Percentiles rank a stretch among this genome's conserved stretches.
Evolutionary conservation across 148 eudicot genomes (phyloP).

Genomic region (Rhododendron mucronatum): DNA sequence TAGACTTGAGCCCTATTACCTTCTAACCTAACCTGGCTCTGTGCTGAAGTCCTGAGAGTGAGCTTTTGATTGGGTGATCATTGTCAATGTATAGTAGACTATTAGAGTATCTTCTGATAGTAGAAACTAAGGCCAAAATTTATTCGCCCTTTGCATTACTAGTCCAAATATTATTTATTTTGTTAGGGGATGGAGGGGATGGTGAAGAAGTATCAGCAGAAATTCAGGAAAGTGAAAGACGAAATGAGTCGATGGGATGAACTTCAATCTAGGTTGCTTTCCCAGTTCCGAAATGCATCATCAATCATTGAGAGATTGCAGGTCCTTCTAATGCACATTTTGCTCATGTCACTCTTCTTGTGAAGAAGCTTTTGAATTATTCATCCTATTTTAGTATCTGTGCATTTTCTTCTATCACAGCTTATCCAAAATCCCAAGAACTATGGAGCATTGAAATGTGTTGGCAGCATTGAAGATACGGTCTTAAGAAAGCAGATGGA

Average conservation of each 20-base stretch:
- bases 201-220: conserved; percentile 22
- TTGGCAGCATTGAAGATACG: conserved; percentile 50
- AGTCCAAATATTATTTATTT: neutral
- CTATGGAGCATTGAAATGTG: conserved; percentile 61
- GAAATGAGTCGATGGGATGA: conserved; percentile 20
- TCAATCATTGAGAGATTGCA: conserved; percentile 28
- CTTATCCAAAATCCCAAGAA: conserved; percentile 49
- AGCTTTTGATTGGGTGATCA: neutral
- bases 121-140: neutral
- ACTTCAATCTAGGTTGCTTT: conserved; percentile 18
- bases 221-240: neutral
- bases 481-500: conserved; percentile 69
- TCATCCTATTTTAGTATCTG: neutral
- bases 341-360: neutral
- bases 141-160: neutral
- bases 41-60: neutral
- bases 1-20: neutral
- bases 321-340: conserved; percentile 16
- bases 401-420: conserved; percentile 25
- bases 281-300: conserved; percentile 17
- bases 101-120: neutral
- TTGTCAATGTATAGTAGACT: neutral
- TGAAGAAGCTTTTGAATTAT: neutral
- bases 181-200: conserved; percentile 13
- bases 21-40: neutral